Evolutionary conservation across 805 yeast species (phyloP).

Genomic region (Tanozyma kutaoensis): DNA sequence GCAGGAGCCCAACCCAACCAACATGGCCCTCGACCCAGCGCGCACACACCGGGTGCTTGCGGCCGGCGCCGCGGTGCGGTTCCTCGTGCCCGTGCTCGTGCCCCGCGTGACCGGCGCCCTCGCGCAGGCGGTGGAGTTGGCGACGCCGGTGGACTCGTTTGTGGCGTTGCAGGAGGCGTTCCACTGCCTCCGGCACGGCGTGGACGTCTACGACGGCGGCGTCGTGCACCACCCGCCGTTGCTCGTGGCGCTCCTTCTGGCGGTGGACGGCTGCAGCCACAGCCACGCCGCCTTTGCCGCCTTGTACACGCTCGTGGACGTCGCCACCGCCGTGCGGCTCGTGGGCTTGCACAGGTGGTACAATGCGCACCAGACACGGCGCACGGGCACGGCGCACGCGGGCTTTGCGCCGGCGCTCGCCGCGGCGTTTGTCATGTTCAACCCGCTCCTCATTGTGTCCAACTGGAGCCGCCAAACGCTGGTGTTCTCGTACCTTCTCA

Average conservation of each 20-base stretch:
- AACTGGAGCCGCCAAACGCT: conserved; percentile 58
- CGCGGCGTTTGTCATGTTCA: conserved; percentile 57
- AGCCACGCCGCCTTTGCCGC: conserved; percentile 15
- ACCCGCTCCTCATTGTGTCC: conserved; percentile 67
- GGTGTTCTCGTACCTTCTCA: conserved; percentile 43
- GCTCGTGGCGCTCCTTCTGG: conserved; percentile 32
- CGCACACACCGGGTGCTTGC: background rate
- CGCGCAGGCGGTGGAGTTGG: conserved; percentile 25
- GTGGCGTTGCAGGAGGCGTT: conserved; percentile 27
- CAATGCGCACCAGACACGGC: conserved; percentile 10
- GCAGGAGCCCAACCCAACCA: too few species aligned
- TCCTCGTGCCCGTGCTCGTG: conserved; percentile 19
- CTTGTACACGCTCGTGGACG: conserved; percentile 48
- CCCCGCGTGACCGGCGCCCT: conserved; percentile 16
- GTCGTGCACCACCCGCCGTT: conserved; percentile 80
- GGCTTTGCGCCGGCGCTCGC: conserved; percentile 30
- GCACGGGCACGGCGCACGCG: conserved; percentile 5
- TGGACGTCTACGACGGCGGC: conserved; percentile 73
- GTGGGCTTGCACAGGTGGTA: conserved; percentile 34
- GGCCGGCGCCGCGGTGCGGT: conserved; percentile 8
- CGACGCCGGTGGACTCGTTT: conserved; percentile 67
- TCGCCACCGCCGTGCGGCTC: conserved; percentile 40
- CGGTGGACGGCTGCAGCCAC: conserved; percentile 5
- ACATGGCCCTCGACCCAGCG: too few species aligned
- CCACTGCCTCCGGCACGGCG: conserved; percentile 27